A percentile compares a stretch with the other conserved stretches of the same genome.
phyloP scores from a whole-genome alignment of 1,284 basidiomycete genomes.

The Boletus sp. region DNA sequence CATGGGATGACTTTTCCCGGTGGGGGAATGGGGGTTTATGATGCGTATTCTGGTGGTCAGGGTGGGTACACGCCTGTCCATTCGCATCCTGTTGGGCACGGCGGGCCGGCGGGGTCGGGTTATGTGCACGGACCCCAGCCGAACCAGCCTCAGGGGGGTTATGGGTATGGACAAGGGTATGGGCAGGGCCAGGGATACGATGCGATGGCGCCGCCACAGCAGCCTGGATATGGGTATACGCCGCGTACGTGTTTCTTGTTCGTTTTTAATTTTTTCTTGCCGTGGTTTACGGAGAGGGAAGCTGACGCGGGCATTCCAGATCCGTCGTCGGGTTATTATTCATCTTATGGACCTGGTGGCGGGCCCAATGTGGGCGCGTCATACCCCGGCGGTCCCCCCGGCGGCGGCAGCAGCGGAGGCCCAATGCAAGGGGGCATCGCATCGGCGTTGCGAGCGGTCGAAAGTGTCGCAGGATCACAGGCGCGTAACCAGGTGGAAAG shows the following conservation, averaged over 20 bases:
- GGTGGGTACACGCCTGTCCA: constrained; percentile 1
- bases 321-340: constrained; percentile 4
- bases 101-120: neutral
- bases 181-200: neutral
- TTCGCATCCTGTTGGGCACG: constrained; percentile 8
- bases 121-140: neutral
- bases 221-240: constrained; percentile 13
- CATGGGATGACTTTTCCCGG: constrained; percentile 2
- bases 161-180: neutral
- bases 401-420: neutral
- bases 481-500: constrained; percentile 24
- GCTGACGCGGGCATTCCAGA: neutral
- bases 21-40: neutral
- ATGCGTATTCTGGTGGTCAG: neutral
- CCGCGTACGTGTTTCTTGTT: constrained; percentile 13
- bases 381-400: neutral
- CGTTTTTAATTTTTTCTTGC: neutral
- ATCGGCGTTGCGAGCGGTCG: constrained; percentile 22
- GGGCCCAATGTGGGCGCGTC: neutral
- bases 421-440: neutral
- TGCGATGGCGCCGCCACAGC: neutral
- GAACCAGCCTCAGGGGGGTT: neutral
- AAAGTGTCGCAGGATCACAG: constrained; percentile 25
- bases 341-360: constrained; percentile 10
- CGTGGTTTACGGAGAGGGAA: too few relatives aligned